phyloP scores from a whole-genome alignment of 768 basidiomycete genomes.

The Lactarius deliciosus region DNA sequence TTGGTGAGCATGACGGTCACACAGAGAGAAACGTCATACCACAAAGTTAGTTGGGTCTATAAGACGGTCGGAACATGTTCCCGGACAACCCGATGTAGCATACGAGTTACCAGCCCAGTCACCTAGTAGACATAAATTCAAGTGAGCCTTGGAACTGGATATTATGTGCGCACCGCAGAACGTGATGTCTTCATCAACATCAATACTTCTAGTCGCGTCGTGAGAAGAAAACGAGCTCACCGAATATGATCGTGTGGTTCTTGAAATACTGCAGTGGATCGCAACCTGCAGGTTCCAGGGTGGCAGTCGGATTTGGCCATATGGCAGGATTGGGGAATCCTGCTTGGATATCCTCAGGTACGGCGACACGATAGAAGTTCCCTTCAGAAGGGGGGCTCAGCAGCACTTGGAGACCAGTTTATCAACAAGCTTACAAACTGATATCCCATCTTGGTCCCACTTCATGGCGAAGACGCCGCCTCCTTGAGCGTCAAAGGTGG shows the following conservation, averaged over 20 bases:
- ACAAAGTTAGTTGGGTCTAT: conserved; percentile 72
- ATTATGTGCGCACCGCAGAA: conserved; percentile 60
- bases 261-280: conserved; percentile 57
- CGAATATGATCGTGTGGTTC: conserved; percentile 75
- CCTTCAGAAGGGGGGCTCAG: conserved; percentile 41
- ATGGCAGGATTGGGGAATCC: conserved; percentile 62
- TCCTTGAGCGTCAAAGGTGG: conserved; percentile 72
- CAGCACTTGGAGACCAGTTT: not conserved
- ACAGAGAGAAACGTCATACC: conserved; percentile 41
- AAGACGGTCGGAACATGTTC: conserved; percentile 62
- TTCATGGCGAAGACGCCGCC: conserved; percentile 90
- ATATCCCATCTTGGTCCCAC: conserved; percentile 78
- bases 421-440: conserved; percentile 60
- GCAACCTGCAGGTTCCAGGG: conserved; percentile 53
- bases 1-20: conserved; percentile 1
- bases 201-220: conserved; percentile 7
- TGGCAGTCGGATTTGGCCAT: conserved; percentile 71
- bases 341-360: conserved; percentile 62
- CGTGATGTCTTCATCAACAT: conserved; percentile 59
- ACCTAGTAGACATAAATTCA: conserved; percentile 41
- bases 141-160: conserved; percentile 13
- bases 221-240: conserved; percentile 41
- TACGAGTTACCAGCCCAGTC: conserved; percentile 88
- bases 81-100: conserved; percentile 69
- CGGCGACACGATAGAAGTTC: conserved; percentile 79